phyloP scores from a whole-genome alignment of 129 eudicot genomes.

The Centaurea solstitialis region DNA sequence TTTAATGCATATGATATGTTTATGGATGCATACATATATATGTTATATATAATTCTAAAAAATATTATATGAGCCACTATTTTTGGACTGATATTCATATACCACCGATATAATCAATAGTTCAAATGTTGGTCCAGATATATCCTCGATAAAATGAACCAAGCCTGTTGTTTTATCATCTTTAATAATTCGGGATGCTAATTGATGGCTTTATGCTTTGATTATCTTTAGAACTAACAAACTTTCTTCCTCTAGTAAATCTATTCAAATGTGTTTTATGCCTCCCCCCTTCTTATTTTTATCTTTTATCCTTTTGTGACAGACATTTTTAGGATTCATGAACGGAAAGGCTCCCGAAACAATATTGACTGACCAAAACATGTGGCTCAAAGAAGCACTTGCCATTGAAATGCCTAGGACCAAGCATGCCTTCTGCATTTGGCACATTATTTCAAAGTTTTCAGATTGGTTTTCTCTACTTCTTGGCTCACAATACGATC shows the following conservation, averaged over 20 bases:
- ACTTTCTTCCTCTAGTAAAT: conserved; percentile 1
- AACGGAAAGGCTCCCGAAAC: conserved; percentile 80
- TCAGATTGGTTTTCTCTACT: conserved; percentile 78
- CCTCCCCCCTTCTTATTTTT: neutral
- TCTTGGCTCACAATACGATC: conserved; percentile 71
- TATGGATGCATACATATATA: too few relatives aligned
- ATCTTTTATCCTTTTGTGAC: conserved; percentile 25
- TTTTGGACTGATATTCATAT: too few relatives aligned
- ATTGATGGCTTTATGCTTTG: neutral
- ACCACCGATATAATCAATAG: too few relatives aligned
- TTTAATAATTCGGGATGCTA: conserved; percentile 2
- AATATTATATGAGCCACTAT: too few relatives aligned
- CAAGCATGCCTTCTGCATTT: conserved; percentile 82
- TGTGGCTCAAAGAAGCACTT: conserved; percentile 92
- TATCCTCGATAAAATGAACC: too few relatives aligned
- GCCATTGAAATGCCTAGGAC: conserved; percentile 68
- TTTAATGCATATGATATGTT: too few relatives aligned
- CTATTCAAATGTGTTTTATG: neutral
- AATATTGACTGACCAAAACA: conserved; percentile 81
- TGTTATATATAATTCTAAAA: too few relatives aligned
- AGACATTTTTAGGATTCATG: conserved; percentile 78
- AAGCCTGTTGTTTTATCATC: neutral
- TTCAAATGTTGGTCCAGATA: too few relatives aligned
- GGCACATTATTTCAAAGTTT: conserved; percentile 77
- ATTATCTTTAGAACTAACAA: neutral